Base-by-base conservation (phyloP, 1,139 yeast species). In the Barnettozyma hawaiiensis region DNA sequence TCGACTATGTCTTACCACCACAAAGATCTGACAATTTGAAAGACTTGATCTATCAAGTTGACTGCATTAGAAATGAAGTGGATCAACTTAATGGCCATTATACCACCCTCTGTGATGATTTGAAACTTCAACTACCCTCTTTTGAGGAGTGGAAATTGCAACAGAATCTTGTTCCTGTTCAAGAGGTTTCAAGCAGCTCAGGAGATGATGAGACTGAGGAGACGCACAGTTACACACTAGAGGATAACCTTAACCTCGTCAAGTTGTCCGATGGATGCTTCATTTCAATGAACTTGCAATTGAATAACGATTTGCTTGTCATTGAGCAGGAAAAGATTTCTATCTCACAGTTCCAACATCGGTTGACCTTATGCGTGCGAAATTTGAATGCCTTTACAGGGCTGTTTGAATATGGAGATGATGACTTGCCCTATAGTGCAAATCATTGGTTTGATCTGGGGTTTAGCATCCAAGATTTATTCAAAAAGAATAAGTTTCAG, bases 1-100 rank as follows among this genome's bases (percentile, higher is more conserved):
- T 79, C 41, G 85, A 76, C 48, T 62, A 64, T 16, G 69, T 70
- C 9, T 60, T 66, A 3, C 74, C 73, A 5, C 65, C 64, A 5
- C 62, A 55, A 37, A 41, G 59, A 36, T 50, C 56, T 0, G 58
- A 54, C 33, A 55, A 54, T 39, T 35, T 55, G 35, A 55, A 53
- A 42, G 52, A 49, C 29, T 31, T 55, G 31, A 41, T 51, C 14
- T n/a, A 34, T 3, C 54, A 53, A 28, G 57, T 55, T 2, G 41
- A 48, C 6, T 24, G 14, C 7, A 42, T 55, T n/a, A 47, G 47
- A 27, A 15, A 16, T 3, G 49, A 49, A 10, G 48, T 43, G n/a
- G 37, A 41, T 3, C 23, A 11, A 8, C 32, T 55, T 4, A 49
- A 48, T 19, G 9, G n/a, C 3, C 44, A 43, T 2, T 53, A 54